phyloP scores from a whole-genome alignment of 768 basidiomycete genomes.

The Butyriboletus loyo region DNA sequence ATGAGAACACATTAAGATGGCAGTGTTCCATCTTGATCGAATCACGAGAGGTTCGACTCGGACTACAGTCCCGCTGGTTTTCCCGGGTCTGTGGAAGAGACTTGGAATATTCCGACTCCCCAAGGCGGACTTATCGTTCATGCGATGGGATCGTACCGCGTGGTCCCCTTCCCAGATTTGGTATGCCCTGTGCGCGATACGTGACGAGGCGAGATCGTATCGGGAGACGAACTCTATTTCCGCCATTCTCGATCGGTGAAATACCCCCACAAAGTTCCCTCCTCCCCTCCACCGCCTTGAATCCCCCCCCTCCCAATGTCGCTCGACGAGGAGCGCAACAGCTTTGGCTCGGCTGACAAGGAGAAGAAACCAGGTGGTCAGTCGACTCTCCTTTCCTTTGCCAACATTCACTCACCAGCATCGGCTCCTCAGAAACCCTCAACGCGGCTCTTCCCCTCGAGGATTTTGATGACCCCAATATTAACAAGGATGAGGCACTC shows the following conservation, averaged over 20 bases:
- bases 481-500: slow-evolving; percentile 28
- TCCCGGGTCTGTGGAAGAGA: no score
- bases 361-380: slow-evolving; percentile 18
- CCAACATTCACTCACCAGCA: background rate
- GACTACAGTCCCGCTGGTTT: no score
- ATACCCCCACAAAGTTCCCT: background rate
- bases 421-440: slow-evolving; percentile 1
- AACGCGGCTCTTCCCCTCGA: slow-evolving; percentile 7
- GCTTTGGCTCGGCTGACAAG: slow-evolving; percentile 22
- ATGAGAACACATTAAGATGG: no score
- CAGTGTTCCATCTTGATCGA: no score
- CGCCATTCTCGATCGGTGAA: background rate
- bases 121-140: no score
- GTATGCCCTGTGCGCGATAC: no score
- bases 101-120: no score
- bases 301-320: slow-evolving; percentile 16
- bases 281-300: slow-evolving; percentile 1
- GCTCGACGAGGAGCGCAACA: slow-evolving; percentile 14
- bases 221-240: background rate
- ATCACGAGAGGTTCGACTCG: no score
- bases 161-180: no score
- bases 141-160: no score
- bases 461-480: slow-evolving; percentile 39
- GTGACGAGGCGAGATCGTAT: no score
- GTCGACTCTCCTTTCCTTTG: background rate